A percentile compares a stretch with the other conserved stretches of the same genome.
Evolutionary conservation across 306 rosid species (phyloP).

Genomic region (Aeschynomene evenia): DNA sequence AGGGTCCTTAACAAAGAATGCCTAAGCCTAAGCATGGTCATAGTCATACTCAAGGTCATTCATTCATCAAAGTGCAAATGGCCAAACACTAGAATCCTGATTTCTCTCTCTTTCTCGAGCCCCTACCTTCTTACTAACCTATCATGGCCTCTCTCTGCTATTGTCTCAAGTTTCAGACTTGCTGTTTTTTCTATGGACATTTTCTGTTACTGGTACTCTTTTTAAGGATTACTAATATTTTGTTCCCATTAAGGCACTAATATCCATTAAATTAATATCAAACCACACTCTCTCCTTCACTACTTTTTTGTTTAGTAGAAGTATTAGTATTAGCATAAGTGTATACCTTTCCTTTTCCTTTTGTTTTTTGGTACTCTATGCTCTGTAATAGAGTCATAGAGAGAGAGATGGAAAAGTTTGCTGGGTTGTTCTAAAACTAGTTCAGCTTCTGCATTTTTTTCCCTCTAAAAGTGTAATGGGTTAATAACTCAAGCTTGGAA

Average conservation of each 20-base stretch:
- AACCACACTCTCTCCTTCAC: conserved; percentile 21
- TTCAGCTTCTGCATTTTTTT: conserved; percentile 25
- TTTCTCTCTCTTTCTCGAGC: conserved; percentile 84
- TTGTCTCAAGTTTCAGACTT: conserved; percentile 18
- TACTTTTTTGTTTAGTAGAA: neutral
- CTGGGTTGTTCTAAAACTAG: conserved; percentile 32
- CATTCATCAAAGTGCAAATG: conserved; percentile 41
- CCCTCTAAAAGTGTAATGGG: conserved; percentile 36
- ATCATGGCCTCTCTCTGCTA: conserved; percentile 20
- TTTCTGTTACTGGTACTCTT: conserved; percentile 22
- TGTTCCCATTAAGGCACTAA: conserved; percentile 15
- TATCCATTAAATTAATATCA: neutral
- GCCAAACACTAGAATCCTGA: conserved; percentile 40
- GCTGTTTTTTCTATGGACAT: neutral
- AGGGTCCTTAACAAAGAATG: conserved; percentile 20
- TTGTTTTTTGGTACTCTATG: neutral
- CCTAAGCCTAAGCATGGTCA: too few relatives aligned
- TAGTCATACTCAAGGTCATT: conserved; percentile 34
- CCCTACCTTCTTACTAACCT: conserved; percentile 67
- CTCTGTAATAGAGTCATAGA: too few relatives aligned
- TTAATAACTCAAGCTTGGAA: conserved; percentile 27
- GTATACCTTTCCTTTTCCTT: neutral
- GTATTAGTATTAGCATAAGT: too few relatives aligned
- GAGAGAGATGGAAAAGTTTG: conserved; percentile 33
- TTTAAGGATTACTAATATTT: conserved; percentile 1